A percentile compares a stretch with the other conserved stretches of the same genome.
These are phyloP conservation scores for Chara braunii DNA, from an alignment of 139 green algal species.

Conservation along the genomic window DNA sequence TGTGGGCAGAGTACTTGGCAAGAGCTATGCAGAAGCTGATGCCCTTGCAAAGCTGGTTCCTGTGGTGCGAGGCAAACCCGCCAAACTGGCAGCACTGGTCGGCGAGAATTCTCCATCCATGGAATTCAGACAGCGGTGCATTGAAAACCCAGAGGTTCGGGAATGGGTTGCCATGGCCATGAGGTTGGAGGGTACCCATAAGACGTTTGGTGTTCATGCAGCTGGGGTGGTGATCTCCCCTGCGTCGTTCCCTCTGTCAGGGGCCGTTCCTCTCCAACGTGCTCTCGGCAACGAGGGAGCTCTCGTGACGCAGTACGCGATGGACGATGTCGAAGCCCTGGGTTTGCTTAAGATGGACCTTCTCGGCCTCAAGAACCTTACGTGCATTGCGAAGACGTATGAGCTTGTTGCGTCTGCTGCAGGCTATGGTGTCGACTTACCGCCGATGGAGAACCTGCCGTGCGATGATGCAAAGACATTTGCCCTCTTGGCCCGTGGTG, in stretches of 20 bases:
- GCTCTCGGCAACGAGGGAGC: slow-evolving; percentile 3
- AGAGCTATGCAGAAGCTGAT: neutral
- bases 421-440: slow-evolving; percentile 7
- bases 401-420: neutral
- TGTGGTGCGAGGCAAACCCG: slow-evolving; percentile 10
- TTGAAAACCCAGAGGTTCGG: neutral
- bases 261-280: slow-evolving; percentile 11
- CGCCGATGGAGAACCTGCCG: slow-evolving; percentile 9
- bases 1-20: slow-evolving; percentile 7
- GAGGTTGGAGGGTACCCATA: slow-evolving; percentile 6
- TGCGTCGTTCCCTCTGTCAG: neutral
- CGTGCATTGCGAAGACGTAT: neutral
- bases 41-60: slow-evolving; percentile 14
- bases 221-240: slow-evolving; percentile 23
- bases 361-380: slow-evolving; percentile 18
- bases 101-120: slow-evolving; percentile 2
- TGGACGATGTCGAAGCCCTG: slow-evolving; percentile 22
- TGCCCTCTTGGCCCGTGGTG: slow-evolving; percentile 1
- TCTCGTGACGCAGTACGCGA: slow-evolving; percentile 25
- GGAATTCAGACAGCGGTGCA: too few species aligned
- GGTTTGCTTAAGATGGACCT: slow-evolving; percentile 31
- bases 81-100: neutral
- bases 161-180: slow-evolving; percentile 13
- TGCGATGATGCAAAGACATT: slow-evolving; percentile 2
- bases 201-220: slow-evolving; percentile 19